These are phyloP conservation scores for Aegilops sharonensis DNA, from an alignment of 176 grass and related monocot genomes.

Conservation along the genomic window DNA sequence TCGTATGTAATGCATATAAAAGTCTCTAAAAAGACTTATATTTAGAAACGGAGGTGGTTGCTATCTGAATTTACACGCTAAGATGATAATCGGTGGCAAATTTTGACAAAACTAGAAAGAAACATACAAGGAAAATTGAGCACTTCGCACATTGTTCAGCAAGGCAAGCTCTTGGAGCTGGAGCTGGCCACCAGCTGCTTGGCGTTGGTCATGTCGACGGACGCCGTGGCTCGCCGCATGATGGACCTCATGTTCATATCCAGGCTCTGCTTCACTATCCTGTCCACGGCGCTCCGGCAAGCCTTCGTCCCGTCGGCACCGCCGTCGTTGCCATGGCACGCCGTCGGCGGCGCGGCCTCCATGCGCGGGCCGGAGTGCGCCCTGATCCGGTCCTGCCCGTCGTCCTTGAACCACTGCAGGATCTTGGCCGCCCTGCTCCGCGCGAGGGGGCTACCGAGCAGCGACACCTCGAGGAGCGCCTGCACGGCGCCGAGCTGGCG, in stretches of 20 bases:
- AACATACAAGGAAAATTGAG: not conserved
- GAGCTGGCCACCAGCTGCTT: slow-evolving; percentile 54
- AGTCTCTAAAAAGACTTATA: too few relatives aligned
- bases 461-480: slow-evolving; percentile 56
- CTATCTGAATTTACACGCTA: not conserved
- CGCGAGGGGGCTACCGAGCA: slow-evolving; percentile 62
- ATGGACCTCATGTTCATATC: slow-evolving; percentile 74
- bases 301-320: not conserved
- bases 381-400: slow-evolving; percentile 16
- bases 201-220: slow-evolving; percentile 51
- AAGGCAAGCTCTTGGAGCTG: slow-evolving; percentile 95
- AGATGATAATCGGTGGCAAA: not conserved
- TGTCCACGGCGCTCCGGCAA: slow-evolving; percentile 40
- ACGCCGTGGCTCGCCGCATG: slow-evolving; percentile 46
- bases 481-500: slow-evolving; percentile 52
- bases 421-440: slow-evolving; percentile 68
- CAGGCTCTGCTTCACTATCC: slow-evolving; percentile 78
- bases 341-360: not conserved
- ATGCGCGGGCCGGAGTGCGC: slow-evolving; percentile 64
- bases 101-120: not conserved
- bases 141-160: slow-evolving; percentile 13
- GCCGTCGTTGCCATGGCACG: not conserved
- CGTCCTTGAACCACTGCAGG: slow-evolving; percentile 76
- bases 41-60: too few relatives aligned
- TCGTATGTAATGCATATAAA: too few relatives aligned